Conservation (phyloP, 192 early-diverging fungal genomes). For the Backusella sp. region DNA sequence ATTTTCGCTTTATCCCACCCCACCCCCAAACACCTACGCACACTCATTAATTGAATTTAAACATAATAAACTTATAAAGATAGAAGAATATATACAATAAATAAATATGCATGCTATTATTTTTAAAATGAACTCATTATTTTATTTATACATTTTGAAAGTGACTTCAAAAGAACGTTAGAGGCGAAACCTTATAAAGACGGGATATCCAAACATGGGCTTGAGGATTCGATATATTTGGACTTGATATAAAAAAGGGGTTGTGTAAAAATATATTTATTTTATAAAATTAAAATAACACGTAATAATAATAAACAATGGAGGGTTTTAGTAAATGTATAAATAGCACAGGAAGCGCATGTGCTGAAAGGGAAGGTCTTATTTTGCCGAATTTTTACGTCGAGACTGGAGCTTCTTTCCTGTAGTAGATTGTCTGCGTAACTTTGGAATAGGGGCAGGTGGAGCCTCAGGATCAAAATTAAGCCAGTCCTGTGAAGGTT, state of each 20-base stretch:
- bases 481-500: slow-evolving; percentile 16
- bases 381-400: slow-evolving; percentile 8
- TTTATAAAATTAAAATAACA: not conserved
- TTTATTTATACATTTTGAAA: not conserved
- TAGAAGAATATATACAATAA: not conserved
- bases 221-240: too few relatives aligned
- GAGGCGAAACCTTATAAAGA: too few relatives aligned
- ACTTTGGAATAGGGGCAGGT: not conserved
- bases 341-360: not conserved
- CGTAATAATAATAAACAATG: not conserved
- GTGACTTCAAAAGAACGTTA: too few relatives aligned
- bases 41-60: not conserved
- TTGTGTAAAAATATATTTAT: too few relatives aligned
- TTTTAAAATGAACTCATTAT: not conserved
- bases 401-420: not conserved
- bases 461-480: slow-evolving; percentile 2
- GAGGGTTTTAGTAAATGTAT: not conserved
- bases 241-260: too few relatives aligned
- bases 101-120: not conserved
- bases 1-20: not conserved
- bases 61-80: not conserved
- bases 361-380: not conserved
- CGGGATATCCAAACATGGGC: too few relatives aligned
- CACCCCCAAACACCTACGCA: not conserved
- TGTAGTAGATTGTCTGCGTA: not conserved